Evolutionary conservation across 176 grass and related monocot species (phyloP).

Genomic region (Ampelocalamus luodianensis): DNA sequence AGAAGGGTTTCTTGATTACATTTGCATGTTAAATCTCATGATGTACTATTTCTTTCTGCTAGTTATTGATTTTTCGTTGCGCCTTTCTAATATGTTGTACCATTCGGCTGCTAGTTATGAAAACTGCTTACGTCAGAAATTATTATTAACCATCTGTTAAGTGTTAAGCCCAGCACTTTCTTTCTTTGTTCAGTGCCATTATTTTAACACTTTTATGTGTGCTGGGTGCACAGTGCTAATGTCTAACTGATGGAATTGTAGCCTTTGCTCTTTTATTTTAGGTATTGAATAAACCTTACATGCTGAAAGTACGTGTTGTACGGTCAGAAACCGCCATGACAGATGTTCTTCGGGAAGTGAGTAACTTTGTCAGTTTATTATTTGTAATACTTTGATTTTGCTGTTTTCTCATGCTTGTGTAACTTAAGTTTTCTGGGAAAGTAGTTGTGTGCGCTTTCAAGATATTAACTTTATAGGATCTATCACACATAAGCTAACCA

Average conservation of each 20-base stretch:
- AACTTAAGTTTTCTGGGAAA: conserved; percentile 26
- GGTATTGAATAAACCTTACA: conserved; percentile 78
- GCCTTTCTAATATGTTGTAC: not conserved
- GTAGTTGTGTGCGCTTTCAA: not conserved
- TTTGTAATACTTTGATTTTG: not conserved
- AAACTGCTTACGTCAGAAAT: conserved; percentile 23
- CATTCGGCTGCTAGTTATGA: not conserved
- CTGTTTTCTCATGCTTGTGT: conserved; percentile 1
- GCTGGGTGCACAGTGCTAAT: not conserved
- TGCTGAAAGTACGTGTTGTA: conserved; percentile 75
- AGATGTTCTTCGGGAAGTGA: conserved; percentile 89
- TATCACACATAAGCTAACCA: conserved; percentile 1
- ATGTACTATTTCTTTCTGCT: not conserved
- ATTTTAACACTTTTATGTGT: not conserved
- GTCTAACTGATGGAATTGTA: conserved; percentile 38
- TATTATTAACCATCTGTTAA: conserved; percentile 6
- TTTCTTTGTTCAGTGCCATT: conserved; percentile 7
- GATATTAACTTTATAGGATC: conserved; percentile 2
- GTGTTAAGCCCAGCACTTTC: not conserved
- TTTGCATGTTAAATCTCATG: conserved; percentile 30
- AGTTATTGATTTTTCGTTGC: not conserved
- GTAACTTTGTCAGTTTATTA: conserved; percentile 36
- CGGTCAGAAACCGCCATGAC: conserved; percentile 88
- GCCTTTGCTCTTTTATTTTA: conserved; percentile 37
- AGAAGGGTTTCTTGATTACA: not conserved